Conservation (phyloP, 306 rosid genomes). For the Coriaria nepalensis region DNA sequence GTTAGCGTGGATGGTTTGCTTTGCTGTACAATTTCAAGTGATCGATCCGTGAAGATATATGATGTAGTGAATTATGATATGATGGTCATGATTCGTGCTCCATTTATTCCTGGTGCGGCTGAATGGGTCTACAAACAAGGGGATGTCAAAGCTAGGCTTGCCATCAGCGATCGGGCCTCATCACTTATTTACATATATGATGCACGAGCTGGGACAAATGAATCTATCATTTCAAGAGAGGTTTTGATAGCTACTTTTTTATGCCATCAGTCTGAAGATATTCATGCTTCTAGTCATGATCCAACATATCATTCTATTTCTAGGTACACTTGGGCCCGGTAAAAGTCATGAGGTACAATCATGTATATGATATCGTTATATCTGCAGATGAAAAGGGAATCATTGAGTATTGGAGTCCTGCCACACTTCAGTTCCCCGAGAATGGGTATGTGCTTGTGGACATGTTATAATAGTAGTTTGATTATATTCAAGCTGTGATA, state of each 20-base stretch:
- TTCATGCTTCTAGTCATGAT: no score
- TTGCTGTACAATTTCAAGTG: conserved; percentile 88
- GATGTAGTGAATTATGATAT: conserved; percentile 93
- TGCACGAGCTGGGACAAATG: conserved; percentile 82
- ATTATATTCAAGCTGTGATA: no score
- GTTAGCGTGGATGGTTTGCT: conserved; percentile 94
- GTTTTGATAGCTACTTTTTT: conserved; percentile 25
- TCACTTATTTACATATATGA: conserved; percentile 74
- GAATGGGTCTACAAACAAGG: conserved; percentile 98
- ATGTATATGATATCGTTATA: conserved; percentile 53
- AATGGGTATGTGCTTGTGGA: conserved; percentile 38
- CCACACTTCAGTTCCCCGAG: conserved; percentile 72
- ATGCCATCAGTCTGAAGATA: no score
- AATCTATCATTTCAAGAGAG: conserved; percentile 72
- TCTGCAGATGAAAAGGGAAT: conserved; percentile 82
- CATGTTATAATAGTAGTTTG: conserved; percentile 7
- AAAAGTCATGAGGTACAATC: conserved; percentile 79
- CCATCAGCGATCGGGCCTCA: conserved; percentile 68
- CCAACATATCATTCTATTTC: conserved; percentile 14
- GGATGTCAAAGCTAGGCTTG: conserved; percentile 81
- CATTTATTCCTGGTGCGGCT: conserved; percentile 74
- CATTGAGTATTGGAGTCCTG: conserved; percentile 78
- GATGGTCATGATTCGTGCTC: conserved; percentile 93
- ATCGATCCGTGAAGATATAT: conserved; percentile 76
- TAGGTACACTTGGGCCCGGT: conserved; percentile 78